phyloP scores from a whole-genome alignment of 768 basidiomycete genomes.

The Vararia minispora region DNA sequence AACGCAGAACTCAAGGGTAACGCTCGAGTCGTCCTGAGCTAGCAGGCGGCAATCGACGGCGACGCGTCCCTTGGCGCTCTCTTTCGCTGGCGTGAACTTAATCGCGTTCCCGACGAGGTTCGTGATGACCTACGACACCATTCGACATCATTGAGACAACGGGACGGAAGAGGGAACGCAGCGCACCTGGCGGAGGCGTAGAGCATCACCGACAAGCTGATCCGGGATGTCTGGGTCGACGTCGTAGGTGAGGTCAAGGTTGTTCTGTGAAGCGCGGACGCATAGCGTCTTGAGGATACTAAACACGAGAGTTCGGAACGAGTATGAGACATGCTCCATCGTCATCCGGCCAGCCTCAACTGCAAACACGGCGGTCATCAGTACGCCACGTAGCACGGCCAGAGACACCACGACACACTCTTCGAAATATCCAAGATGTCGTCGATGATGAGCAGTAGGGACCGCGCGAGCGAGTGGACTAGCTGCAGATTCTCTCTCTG shows the following conservation, averaged over 20 bases:
- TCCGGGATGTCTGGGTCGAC: conserved; percentile 95
- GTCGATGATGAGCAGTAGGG: conserved; percentile 91
- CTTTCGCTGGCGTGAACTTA: conserved; percentile 87
- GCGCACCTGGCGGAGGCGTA: conserved; percentile 87
- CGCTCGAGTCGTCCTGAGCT: conserved; percentile 68
- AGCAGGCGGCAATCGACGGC: conserved; percentile 78
- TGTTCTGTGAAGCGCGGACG: conserved; percentile 94
- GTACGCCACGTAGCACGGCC: not conserved
- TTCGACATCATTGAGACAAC: too few species aligned
- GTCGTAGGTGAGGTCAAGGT: conserved; percentile 91
- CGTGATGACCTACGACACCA: too few species aligned
- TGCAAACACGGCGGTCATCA: conserved; percentile 23
- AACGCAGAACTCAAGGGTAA: conserved; percentile 94
- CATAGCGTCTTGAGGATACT: conserved; percentile 97
- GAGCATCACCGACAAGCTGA: conserved; percentile 92
- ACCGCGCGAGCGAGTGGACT: conserved; percentile 90
- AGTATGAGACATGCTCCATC: conserved; percentile 98
- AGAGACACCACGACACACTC: conserved; percentile 45
- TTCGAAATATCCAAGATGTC: conserved; percentile 99
- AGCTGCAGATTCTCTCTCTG: conserved; percentile 93
- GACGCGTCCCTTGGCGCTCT: conserved; percentile 75
- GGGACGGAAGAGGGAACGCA: too few species aligned
- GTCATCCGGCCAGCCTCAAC: conserved; percentile 99
- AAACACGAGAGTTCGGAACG: conserved; percentile 92
- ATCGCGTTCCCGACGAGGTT: conserved; percentile 94